Base-by-base conservation (phyloP, 441 rosid genomes). In the Geranium incanum region DNA sequence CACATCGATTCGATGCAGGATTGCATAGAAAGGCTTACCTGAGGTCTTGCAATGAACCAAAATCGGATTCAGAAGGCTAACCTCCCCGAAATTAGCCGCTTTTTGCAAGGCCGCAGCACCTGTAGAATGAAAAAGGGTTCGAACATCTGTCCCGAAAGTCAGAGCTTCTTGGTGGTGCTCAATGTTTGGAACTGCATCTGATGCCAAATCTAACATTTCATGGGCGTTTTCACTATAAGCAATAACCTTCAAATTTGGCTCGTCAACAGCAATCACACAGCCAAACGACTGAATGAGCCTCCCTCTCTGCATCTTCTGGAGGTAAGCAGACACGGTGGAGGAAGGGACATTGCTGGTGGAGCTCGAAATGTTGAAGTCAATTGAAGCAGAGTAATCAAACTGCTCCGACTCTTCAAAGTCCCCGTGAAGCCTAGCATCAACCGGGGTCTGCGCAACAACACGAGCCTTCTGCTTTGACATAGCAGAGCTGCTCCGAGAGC, bases 221-320 rank as follows among this genome's bases (percentile, higher is more conserved):
- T 82, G 89, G 33, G 91, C 85, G 77, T 92, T 92, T 74, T 87
- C 95, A 9, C 96, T 88, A 55, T 78, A 88, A 13, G 93, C 93
- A 63, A 92, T 69, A 18, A 92, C 85, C 62, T 70, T 82, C 65
- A 86, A 84, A 75, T 52, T 86, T 74, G 84, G 80, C 77, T 84
- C 88, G 71, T 92, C 90, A 0, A 92, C 84, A 7, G 88, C 95
- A 68, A 92, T 77, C 80, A 90, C 66, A 75, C 95, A 92, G 36
- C 97, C 97, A 71, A 87, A 88, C 21, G 93, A 90, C 73, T 87
- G 96, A 72, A 92, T 85, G 63, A 86, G 80, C 73, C 68, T 76
- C 5, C 96, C 97, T 78, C 91, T 86, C 83, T 88, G 90, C 83
- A 87, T 89, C 75, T 84, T 87, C 68, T 86, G 92, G 68, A 90